Percentiles rank a stretch among this genome's conserved stretches.
These are phyloP conservation scores for Colletotrichum magnum DNA, from an alignment of 2,329 filamentous ascomycete genomes.

Conservation along the genomic window DNA sequence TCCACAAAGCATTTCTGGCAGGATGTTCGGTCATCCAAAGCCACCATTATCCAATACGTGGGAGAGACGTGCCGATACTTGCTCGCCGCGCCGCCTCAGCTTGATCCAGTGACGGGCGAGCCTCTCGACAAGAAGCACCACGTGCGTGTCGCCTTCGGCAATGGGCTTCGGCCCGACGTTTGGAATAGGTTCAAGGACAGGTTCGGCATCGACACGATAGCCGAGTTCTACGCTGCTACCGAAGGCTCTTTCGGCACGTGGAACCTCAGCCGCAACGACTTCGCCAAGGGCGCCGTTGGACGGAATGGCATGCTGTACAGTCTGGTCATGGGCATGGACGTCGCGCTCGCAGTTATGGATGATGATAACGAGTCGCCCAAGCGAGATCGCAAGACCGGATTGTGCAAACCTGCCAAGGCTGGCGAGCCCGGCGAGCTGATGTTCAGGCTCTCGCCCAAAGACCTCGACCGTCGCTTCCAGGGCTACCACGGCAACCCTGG, in stretches of 20 bases:
- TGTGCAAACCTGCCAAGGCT: conserved; percentile 71
- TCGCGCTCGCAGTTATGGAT: conserved; percentile 79
- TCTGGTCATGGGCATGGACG: conserved; percentile 63
- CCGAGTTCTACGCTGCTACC: conserved; percentile 86
- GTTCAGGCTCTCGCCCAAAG: conserved; percentile 75
- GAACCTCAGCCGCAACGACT: conserved; percentile 82
- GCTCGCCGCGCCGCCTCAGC: conserved; percentile 74
- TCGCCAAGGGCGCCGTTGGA: conserved; percentile 83
- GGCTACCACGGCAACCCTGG: conserved; percentile 84
- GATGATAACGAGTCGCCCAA: conserved; percentile 76
- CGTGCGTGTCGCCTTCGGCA: conserved; percentile 84
- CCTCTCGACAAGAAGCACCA: conserved; percentile 80
- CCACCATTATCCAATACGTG: conserved; percentile 88
- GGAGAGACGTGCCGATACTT: conserved; percentile 90
- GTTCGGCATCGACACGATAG: conserved; percentile 80
- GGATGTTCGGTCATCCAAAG: conserved; percentile 77
- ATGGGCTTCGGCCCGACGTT: conserved; percentile 87
- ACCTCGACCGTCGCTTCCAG: conserved; percentile 78
- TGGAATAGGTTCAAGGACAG: conserved; percentile 88
- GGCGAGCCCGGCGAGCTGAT: conserved; percentile 83
- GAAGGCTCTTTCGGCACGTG: conserved; percentile 79
- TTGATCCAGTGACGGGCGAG: conserved; percentile 75
- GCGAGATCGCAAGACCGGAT: conserved; percentile 77
- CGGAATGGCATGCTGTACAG: conserved; percentile 75
- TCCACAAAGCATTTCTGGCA: conserved; percentile 83